Base-by-base conservation (phyloP, 2,329 filamentous ascomycete genomes). In the Penicillium fuscoglaucum region DNA sequence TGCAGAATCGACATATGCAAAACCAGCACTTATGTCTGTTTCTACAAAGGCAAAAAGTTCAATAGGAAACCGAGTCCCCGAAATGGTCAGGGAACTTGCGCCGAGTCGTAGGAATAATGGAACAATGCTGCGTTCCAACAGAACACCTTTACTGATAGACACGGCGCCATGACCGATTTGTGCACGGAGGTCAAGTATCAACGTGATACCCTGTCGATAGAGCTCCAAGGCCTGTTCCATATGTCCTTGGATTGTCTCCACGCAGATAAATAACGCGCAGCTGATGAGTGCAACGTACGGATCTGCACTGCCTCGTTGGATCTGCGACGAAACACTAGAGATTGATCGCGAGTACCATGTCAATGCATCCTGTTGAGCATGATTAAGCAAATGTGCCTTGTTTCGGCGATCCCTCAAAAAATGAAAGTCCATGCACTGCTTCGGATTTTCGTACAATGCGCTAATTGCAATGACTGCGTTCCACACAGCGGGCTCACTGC, bases 331-430 rank as follows among this genome's bases (percentile, higher is more conserved):
- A 33, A 74, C 50, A 4, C 57, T 52, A 29, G 65, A 65, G 26
- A 74, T 64, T 0, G 70, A 69, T n/a, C 71, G 70, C 4, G 68
- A 68, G 49, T 74, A 74, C 71, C 72, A 73, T n/a, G 19, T 39
- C 55, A 73, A 49, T 2, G 70, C 71, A 7, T 71, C 69, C 47
- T 50, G 45, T 10, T 59, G 58, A 17, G 31, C 19, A 29, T 45
- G 24, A 6, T 40, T 48, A 6, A 64, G 45, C 10, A 21, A 46
- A 15, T 12, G 15, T 24, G 7, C n/a, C 13, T 49, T 29, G 2
- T 26, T 21, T 39, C 15, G 35, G 2, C 15, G 26, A 26, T 19
- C 39, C 3, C 40, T 55, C 29, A 65, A 41, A 41, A 56, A 52
- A 6, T 60, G 40, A 10, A 62, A 59, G 24, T 60, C 47, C 19